Conservation (phyloP, 768 basidiomycete species). For the Rhodotorula taiwanensis region DNA sequence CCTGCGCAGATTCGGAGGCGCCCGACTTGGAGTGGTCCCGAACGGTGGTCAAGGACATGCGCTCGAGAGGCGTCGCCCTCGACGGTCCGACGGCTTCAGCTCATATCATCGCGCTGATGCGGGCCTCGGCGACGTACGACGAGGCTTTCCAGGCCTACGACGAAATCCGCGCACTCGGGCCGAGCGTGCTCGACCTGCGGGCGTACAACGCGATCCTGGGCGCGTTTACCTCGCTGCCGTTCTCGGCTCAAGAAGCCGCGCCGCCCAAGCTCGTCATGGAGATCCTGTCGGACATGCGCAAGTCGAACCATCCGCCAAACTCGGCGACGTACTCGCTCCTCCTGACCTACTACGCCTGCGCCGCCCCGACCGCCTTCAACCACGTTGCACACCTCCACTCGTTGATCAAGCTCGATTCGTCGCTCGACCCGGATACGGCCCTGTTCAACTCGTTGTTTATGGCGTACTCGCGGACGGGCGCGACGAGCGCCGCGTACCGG, state of each 20-base stretch:
- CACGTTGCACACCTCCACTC: slow-evolving; percentile 61
- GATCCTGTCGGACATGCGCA: slow-evolving; percentile 38
- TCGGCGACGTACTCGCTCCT: slow-evolving; percentile 31
- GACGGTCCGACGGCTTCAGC: slow-evolving; percentile 52
- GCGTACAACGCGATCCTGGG: slow-evolving; percentile 42
- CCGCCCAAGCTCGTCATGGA: slow-evolving; percentile 53
- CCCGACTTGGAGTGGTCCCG: slow-evolving; percentile 32
- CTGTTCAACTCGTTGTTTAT: slow-evolving; percentile 84
- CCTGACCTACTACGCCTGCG: slow-evolving; percentile 35
- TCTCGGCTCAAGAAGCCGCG: slow-evolving; percentile 44
- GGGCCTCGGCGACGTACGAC: slow-evolving; percentile 52
- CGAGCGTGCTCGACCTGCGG: slow-evolving; percentile 10
- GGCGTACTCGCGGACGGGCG: slow-evolving; percentile 72
- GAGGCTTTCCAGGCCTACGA: slow-evolving; percentile 63
- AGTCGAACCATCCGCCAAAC: slow-evolving; percentile 21
- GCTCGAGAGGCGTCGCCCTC: slow-evolving; percentile 50
- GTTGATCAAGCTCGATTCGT: slow-evolving; percentile 67
- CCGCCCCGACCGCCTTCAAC: slow-evolving; percentile 43
- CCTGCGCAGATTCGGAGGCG: slow-evolving; percentile 28
- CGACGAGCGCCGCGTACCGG: slow-evolving; percentile 62
- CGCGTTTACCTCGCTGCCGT: slow-evolving; percentile 56
- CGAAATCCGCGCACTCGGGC: slow-evolving; percentile 43
- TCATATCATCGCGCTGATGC: slow-evolving; percentile 62
- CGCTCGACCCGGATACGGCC: slow-evolving; percentile 61
- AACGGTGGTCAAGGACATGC: slow-evolving; percentile 61